These are phyloP conservation scores for Lanmaoa rubissima DNA, from an alignment of 768 basidiomycete species.

Conservation along the genomic window DNA sequence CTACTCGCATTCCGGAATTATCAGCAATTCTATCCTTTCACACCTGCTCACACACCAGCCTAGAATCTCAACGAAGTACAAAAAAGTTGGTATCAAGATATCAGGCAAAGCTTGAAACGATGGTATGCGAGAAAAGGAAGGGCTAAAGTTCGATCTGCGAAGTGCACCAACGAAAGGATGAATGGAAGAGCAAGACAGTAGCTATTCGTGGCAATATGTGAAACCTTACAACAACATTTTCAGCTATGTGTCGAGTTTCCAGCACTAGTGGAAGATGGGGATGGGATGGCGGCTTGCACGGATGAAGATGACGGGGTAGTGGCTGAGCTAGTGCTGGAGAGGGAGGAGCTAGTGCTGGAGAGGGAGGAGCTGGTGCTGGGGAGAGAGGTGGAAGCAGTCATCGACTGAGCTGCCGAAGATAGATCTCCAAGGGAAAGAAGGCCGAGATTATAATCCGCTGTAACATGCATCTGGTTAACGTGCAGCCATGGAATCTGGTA, in stretches of 20 bases:
- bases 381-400: neutral
- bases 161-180: neutral
- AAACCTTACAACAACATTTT: neutral
- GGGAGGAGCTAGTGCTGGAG: neutral
- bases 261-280: neutral
- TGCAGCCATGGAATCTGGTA: conserved; percentile 69
- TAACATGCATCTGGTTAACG: conserved; percentile 50
- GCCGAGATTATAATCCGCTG: conserved; percentile 43
- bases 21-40: neutral
- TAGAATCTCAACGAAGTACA: neutral
- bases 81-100: conserved; percentile 7
- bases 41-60: neutral
- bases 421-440: conserved; percentile 20
- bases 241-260: conserved; percentile 9
- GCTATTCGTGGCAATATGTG: neutral
- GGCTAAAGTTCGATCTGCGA: neutral
- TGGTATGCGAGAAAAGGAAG: neutral
- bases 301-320: neutral
- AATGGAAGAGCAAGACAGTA: neutral
- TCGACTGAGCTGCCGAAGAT: conserved; percentile 13
- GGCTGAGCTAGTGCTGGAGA: neutral
- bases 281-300: neutral
- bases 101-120: neutral
- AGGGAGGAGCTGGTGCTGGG: neutral
- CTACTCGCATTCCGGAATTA: neutral